Conservation (phyloP, 257 asterid genomes). For the Gentiana macrophylla region DNA sequence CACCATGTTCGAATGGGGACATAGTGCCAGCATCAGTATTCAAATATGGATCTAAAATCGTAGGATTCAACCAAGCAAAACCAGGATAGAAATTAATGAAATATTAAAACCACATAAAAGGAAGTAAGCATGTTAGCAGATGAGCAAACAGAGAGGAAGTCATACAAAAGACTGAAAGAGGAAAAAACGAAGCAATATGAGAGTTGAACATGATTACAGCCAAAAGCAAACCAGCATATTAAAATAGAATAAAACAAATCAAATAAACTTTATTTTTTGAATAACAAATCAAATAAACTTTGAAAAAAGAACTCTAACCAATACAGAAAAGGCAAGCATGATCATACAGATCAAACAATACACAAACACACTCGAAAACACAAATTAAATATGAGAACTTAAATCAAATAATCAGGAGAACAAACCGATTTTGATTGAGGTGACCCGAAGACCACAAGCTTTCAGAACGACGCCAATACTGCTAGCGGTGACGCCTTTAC, state of each 20-base stretch:
- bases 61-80: background rate
- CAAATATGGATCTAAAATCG: slow-evolving; percentile 75
- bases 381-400: background rate
- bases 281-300: too few relatives aligned
- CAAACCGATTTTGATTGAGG: slow-evolving; percentile 95
- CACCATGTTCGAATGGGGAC: slow-evolving; percentile 99
- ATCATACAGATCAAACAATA: background rate
- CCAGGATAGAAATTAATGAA: background rate
- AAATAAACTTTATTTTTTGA: background rate
- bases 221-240: background rate
- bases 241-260: background rate
- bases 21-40: slow-evolving; percentile 96
- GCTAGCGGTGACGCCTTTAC: slow-evolving; percentile 98
- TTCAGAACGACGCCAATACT: slow-evolving; percentile 94
- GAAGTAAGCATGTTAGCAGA: too few relatives aligned
- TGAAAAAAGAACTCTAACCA: too few relatives aligned
- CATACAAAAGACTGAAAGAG: background rate
- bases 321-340: background rate
- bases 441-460: slow-evolving; percentile 94
- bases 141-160: too few relatives aligned
- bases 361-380: background rate
- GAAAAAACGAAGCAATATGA: background rate
- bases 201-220: background rate
- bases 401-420: background rate
- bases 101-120: too few relatives aligned